Percentiles rank a stretch among this genome's conserved stretches.
Conservation (phyloP, 805 yeast genomes). For the Ogataea henricii region DNA sequence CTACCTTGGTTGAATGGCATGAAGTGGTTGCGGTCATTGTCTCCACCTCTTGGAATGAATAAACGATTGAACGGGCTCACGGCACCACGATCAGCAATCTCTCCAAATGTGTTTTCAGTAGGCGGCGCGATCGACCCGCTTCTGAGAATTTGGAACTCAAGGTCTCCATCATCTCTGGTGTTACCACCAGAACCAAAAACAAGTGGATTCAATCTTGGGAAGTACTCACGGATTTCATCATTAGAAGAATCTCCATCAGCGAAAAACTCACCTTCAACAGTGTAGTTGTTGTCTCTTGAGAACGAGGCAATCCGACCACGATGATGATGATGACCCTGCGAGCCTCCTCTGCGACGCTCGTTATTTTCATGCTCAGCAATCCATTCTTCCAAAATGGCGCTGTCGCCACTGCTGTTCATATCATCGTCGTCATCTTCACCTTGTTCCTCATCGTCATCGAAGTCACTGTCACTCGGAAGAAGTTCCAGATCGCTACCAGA, state of each 20-base stretch:
- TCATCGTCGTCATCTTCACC: slow-evolving; percentile 12
- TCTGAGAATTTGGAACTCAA: slow-evolving; percentile 13
- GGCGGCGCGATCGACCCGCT: slow-evolving; percentile 14
- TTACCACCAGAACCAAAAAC: slow-evolving; percentile 10
- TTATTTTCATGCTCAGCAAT: slow-evolving; percentile 32
- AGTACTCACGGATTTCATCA: slow-evolving; percentile 14
- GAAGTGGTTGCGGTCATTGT: slow-evolving; percentile 13
- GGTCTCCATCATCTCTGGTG: slow-evolving; percentile 11
- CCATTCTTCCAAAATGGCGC: slow-evolving; percentile 36
- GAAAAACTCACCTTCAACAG: slow-evolving; percentile 12
- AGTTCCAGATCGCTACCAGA: slow-evolving; percentile 23
- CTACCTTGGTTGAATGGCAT: slow-evolving; percentile 20
- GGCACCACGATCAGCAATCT: slow-evolving; percentile 11
- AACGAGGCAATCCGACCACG: slow-evolving; percentile 9
- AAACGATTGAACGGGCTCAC: slow-evolving; percentile 15
- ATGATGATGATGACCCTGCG: not conserved
- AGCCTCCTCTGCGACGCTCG: slow-evolving; percentile 23
- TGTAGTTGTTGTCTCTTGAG: slow-evolving; percentile 2
- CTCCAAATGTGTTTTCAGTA: slow-evolving; percentile 10
- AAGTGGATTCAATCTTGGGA: slow-evolving; percentile 14
- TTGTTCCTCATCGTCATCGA: slow-evolving; percentile 21
- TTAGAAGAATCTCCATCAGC: slow-evolving; percentile 16
- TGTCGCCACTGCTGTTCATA: slow-evolving; percentile 27
- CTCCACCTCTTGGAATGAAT: slow-evolving; percentile 18
- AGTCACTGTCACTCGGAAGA: slow-evolving; percentile 19